Base-by-base conservation (phyloP, 768 basidiomycete species). In the Tricholoma flavovirens region DNA sequence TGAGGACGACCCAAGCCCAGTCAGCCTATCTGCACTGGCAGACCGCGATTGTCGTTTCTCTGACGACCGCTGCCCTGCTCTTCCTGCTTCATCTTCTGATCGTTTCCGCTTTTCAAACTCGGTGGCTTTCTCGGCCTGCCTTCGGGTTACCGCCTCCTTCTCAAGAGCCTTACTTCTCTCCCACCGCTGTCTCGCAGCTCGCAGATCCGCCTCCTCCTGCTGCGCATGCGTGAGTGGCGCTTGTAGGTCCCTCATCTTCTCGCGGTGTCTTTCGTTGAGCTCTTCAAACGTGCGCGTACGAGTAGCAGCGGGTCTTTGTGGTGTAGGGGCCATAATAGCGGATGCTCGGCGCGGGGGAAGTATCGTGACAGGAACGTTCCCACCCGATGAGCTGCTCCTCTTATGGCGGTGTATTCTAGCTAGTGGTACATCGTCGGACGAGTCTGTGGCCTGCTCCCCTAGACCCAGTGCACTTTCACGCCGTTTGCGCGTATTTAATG, bases 201-300 rank as follows among this genome's bases (percentile, higher is more conserved):
- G 80, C 15, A 94, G 62, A 26, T 89, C 81, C 1, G 87, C 90
- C 58, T 86, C 80, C 65, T 93, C 88, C 64, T 82, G 83, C 71
- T 87, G 84, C 2, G 86, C 86, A 61, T 83, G 79, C n/a, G 88
- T 93, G 30, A 97, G 72, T 4, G 93, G 93, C 36, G 78, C 83
- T 72, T 97, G 93, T 60, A 97, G 67, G 64, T 84, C 83, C 32
- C 79, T 80, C 75, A 97, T 80, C 72, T 91, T 90, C 72, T 89
- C 85, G 49, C 89, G 82, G 63, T 96, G 93, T 15, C 93, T 78
- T 61, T 92, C 90, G 48, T 83, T 85, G 30, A 96, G 76, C 67
- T 96, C 92, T 69, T 95, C 93, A 66, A 89, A 91, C 1, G 93
- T 92, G 56, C 83, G 81, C 24, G 86, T 81, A 14, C 88, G 84